Evolutionary conservation across 2,329 filamentous ascomycete genomes (phyloP).

Genomic region (Cryphonectria nitschkei): DNA sequence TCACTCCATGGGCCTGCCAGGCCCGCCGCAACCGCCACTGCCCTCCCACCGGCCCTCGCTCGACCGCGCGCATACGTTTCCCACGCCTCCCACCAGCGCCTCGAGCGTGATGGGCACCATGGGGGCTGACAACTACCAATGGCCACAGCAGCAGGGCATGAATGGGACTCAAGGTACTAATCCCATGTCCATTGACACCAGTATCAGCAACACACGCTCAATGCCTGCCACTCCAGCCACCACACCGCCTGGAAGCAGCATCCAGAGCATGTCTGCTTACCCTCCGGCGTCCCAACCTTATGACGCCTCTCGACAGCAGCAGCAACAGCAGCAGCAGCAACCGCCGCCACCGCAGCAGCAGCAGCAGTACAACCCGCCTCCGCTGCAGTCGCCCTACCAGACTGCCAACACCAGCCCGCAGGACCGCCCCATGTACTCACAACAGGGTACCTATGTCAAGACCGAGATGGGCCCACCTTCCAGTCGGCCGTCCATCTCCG

Average conservation of each 20-base stretch:
- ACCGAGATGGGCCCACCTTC: constrained; percentile 87
- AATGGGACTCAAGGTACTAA: constrained; percentile 65
- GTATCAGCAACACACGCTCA: constrained; percentile 76
- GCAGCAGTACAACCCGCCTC: constrained; percentile 71
- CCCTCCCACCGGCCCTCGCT: constrained; percentile 75
- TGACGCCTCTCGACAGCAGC: constrained; percentile 68
- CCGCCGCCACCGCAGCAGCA: constrained; percentile 72
- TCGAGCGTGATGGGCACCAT: constrained; percentile 79
- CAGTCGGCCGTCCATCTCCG: constrained; percentile 56
- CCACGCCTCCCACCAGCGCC: constrained; percentile 91
- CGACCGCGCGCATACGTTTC: constrained; percentile 89
- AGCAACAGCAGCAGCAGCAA: constrained; percentile 67
- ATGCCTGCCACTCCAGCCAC: constrained; percentile 91
- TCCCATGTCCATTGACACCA: constrained; percentile 80
- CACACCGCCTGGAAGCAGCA: constrained; percentile 77
- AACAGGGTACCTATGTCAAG: constrained; percentile 77
- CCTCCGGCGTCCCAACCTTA: constrained; percentile 70
- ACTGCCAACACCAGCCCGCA: constrained; percentile 63
- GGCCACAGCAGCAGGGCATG: constrained; percentile 65
- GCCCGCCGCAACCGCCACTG: constrained; percentile 57
- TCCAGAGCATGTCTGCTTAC: constrained; percentile 82
- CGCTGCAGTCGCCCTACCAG: constrained; percentile 71
- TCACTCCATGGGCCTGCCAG: constrained; percentile 59
- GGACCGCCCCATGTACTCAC: constrained; percentile 67
- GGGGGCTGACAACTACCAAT: constrained; percentile 79